phyloP scores from a whole-genome alignment of 2,329 filamentous ascomycete genomes.

The Sphaerulina populicola region DNA sequence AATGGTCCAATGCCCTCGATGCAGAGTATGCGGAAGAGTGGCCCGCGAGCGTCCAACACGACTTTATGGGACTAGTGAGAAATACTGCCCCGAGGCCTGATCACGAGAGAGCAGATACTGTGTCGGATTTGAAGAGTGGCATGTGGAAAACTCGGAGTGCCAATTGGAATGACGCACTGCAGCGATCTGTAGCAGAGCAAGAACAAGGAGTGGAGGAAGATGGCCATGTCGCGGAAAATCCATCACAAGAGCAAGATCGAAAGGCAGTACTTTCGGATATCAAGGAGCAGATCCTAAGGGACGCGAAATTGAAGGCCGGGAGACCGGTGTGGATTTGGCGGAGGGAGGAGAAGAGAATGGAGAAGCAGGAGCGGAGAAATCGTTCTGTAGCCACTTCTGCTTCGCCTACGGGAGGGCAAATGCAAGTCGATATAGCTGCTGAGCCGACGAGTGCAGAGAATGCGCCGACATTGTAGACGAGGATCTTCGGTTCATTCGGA shows the following conservation, averaged over 20 bases:
- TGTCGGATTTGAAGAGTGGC: conserved; percentile 3
- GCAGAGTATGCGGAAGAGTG: conserved; percentile 33
- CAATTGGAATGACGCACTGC: neutral
- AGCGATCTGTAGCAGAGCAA: neutral
- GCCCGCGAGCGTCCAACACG: conserved; percentile 30
- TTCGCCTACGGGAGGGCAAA: neutral
- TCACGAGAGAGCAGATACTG: neutral
- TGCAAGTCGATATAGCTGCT: neutral
- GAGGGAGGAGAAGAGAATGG: neutral
- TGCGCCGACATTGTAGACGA: conserved; percentile 2
- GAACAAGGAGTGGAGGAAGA: neutral
- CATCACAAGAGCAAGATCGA: neutral
- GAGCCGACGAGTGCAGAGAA: conserved; percentile 1
- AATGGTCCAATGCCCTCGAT: conserved; percentile 34
- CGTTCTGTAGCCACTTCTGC: neutral
- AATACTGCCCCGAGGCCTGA: conserved; percentile 16
- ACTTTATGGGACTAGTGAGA: conserved; percentile 25
- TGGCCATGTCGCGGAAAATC: neutral
- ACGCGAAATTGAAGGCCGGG: neutral
- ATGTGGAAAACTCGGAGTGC: neutral
- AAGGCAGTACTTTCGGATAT: neutral
- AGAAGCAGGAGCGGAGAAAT: neutral
- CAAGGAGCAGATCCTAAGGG: neutral
- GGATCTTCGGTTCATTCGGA: neutral
- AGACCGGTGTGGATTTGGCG: neutral